Evolutionary conservation across 1,139 yeast species (phyloP), one percentile per base, ranked within the genome.

Genomic region (Hyphopichia wangnamkhiaoensis): DNA sequence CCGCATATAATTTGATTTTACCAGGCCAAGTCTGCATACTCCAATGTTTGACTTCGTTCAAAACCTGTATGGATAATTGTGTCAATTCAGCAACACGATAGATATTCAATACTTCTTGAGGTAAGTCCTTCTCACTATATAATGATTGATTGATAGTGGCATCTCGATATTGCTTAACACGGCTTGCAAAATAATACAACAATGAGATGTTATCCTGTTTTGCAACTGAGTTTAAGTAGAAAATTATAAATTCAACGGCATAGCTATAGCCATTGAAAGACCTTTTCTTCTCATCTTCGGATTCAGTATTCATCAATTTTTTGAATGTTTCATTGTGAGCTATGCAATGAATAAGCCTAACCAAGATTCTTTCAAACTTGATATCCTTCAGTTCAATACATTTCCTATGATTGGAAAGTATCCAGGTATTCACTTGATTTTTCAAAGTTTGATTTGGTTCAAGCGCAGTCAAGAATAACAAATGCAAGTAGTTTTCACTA

Each of bases 21-120:
- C 93, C 94, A 0, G 96, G 95, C 81, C 93, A 90, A 0, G 91
- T 80, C 24, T 82, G 78, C 44, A 86, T 68, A 17, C 77, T 76
- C 95, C 96, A 88, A 37, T 71, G 72, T 51, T 74, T 79, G 14
- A 59, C 54, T 31, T 78, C 84, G 35, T 84, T 79, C 29, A 77
- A 63, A 41, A 76, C 80, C 41, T 82, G 76, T 33, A 90, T 69
- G 4, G 80, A 65, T 44, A 84, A 61, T 58, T 87, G 95, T 1
- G 90, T 72, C 34, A 89, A 58, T 51, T 90, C 97, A 1, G 96
- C 77, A 9, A 87, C 66, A 35, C 81, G 57, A 55, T 88, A 89
- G 29, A 89, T 63, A 33, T 76, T 68, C 40, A 59, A 50, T 1
- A 62, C 63, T 26, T 58, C 59, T 13, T 49, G 46, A 1, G 66